Conservation (phyloP, 2,329 filamentous ascomycete species). For the Nemania bipapillata region DNA sequence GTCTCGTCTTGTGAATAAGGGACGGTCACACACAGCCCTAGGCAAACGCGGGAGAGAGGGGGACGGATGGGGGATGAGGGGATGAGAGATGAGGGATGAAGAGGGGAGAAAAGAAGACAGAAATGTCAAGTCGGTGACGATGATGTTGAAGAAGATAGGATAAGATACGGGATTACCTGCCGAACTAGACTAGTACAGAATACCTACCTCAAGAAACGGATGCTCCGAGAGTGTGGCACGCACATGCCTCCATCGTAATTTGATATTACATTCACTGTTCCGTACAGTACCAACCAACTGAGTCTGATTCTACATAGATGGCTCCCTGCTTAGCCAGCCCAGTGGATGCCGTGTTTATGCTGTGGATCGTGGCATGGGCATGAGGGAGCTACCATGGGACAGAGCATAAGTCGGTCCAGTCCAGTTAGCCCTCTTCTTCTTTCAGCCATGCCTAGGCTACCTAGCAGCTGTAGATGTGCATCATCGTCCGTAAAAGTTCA, state of each 20-base stretch:
- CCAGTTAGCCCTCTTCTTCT: conserved; percentile 13
- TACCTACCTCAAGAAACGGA: not conserved
- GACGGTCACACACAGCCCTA: conserved; percentile 40
- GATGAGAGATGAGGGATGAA: conserved; percentile 14
- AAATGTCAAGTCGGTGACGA: conserved; percentile 21
- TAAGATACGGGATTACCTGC: too few relatives aligned
- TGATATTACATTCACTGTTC: too few relatives aligned
- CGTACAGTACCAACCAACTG: too few relatives aligned
- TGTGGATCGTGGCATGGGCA: conserved; percentile 34
- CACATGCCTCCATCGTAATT: conserved; percentile 15
- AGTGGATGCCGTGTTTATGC: conserved; percentile 21
- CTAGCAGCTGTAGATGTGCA: not conserved
- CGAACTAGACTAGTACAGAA: too few relatives aligned
- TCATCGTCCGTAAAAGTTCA: not conserved
- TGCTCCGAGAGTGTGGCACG: conserved; percentile 17
- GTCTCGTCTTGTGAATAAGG: conserved; percentile 39
- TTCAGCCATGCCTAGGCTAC: conserved; percentile 9
- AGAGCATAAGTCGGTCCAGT: not conserved
- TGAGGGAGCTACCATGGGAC: conserved; percentile 20
- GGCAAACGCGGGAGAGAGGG: conserved; percentile 40
- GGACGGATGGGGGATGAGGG: conserved; percentile 24
- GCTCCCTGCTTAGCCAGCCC: not conserved
- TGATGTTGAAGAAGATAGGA: conserved; percentile 32
- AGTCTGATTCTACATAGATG: conserved; percentile 1
- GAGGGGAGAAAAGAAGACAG: conserved; percentile 26